These are phyloP conservation scores for Globisporangium recalcitrans DNA, from an alignment of 352 stramenopile genomes.

Conservation along the genomic window DNA sequence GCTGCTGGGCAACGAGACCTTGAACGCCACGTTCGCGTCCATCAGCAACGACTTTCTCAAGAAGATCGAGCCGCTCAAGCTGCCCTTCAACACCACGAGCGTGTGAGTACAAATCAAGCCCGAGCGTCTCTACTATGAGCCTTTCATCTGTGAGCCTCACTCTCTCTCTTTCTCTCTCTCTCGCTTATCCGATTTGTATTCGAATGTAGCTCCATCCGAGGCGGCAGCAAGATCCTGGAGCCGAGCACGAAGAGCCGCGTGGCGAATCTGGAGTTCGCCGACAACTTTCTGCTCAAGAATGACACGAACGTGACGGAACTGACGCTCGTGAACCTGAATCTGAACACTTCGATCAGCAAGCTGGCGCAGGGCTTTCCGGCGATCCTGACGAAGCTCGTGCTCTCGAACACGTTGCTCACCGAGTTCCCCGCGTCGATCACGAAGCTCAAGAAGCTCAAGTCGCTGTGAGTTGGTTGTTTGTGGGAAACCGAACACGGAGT, in stretches of 20 bases:
- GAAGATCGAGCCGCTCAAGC: background rate
- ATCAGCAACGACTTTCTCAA: constrained; percentile 3
- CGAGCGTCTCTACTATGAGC: no score
- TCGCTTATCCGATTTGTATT: background rate
- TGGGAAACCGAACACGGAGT: background rate
- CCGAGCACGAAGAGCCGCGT: background rate
- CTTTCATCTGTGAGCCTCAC: no score
- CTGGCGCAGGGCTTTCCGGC: background rate
- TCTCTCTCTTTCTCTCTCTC: no score
- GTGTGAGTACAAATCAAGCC: background rate
- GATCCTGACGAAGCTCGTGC: background rate
- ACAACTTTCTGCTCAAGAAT: constrained; percentile 1
- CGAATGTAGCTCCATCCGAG: background rate
- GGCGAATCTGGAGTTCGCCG: background rate
- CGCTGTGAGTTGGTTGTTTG: background rate
- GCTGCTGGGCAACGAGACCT: background rate
- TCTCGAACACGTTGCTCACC: constrained; percentile 3
- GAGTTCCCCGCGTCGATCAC: background rate
- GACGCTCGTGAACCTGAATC: constrained; percentile 3
- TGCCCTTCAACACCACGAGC: background rate
- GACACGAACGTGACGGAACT: constrained; percentile 3
- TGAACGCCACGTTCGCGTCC: background rate
- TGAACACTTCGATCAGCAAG: background rate
- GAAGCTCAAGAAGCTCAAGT: background rate
- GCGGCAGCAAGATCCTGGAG: constrained; percentile 1